A percentile compares a stretch with the other conserved stretches of the same genome.
Evolutionary conservation across 306 rosid species (phyloP).

Genomic region (Canavalia gladiata): DNA sequence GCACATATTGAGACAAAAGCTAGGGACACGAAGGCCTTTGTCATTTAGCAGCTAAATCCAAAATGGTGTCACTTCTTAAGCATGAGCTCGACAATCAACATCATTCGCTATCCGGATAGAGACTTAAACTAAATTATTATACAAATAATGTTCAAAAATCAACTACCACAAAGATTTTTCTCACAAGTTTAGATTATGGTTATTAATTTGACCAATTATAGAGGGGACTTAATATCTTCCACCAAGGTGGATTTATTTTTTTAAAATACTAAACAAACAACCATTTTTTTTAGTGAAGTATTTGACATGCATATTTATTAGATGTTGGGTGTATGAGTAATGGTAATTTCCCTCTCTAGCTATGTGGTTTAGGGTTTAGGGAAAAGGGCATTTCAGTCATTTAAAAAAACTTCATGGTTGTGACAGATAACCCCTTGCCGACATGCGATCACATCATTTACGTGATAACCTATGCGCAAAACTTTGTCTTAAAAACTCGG

Average conservation of each 20-base stretch:
- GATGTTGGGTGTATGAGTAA: background rate
- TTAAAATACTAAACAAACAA: background rate
- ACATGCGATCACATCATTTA: conserved; percentile 34
- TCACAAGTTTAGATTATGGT: conserved; percentile 1
- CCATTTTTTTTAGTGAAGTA: background rate
- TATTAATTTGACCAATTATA: conserved; percentile 28
- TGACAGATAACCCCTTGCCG: conserved; percentile 35
- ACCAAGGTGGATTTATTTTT: background rate
- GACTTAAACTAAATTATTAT: conserved; percentile 46
- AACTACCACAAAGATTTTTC: background rate
- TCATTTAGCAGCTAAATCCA: conserved; percentile 50
- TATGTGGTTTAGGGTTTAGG: background rate
- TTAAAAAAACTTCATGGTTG: conserved; percentile 33
- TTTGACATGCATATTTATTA: background rate
- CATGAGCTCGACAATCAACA: conserved; percentile 46
- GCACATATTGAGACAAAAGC: conserved; percentile 46
- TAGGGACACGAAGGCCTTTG: conserved; percentile 32
- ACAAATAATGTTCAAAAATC: conserved; percentile 36
- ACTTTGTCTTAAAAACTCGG: background rate
- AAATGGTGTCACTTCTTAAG: conserved; percentile 46
- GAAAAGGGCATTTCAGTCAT: conserved; percentile 40
- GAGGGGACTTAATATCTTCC: conserved; percentile 1
- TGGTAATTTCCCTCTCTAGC: background rate
- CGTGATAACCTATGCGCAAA: conserved; percentile 2
- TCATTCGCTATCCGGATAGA: conserved; percentile 38